A percentile compares a stretch with the other conserved stretches of the same genome.
Evolutionary conservation across 176 grass and related monocot species (phyloP).

Genomic region (Bolboschoenus planiculmis): DNA sequence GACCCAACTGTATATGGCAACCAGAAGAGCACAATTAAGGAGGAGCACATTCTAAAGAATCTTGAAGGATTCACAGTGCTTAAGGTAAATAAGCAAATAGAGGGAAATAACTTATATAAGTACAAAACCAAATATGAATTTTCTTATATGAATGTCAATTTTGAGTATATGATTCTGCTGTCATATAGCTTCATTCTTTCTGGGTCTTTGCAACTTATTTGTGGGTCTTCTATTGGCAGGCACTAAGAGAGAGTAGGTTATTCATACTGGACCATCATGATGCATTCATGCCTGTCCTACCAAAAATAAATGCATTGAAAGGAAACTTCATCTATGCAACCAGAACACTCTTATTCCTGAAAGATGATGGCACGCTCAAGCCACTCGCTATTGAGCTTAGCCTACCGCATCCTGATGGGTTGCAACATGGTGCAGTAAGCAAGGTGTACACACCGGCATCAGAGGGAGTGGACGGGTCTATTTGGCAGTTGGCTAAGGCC

Average conservation of each 20-base stretch:
- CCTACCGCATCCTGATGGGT: conserved; percentile 36
- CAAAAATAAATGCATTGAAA: conserved; percentile 47
- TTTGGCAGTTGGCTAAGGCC: conserved; percentile 94
- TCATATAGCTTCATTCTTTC: not conserved
- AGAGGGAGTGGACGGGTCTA: conserved; percentile 25
- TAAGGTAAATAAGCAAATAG: conserved; percentile 26
- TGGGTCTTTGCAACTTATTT: not conserved
- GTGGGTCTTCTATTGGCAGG: conserved; percentile 39
- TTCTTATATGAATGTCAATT: not conserved
- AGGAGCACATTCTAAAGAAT: conserved; percentile 49
- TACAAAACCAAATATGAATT: not conserved
- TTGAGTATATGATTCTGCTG: not conserved
- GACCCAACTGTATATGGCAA: conserved; percentile 50
- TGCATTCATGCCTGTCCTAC: conserved; percentile 64
- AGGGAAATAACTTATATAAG: not conserved
- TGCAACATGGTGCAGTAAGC: conserved; percentile 36
- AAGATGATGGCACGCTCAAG: conserved; percentile 60
- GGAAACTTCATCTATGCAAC: conserved; percentile 68
- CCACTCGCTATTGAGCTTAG: conserved; percentile 77
- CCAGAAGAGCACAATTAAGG: conserved; percentile 74
- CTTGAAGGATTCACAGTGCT: conserved; percentile 54
- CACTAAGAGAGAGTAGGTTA: conserved; percentile 50
- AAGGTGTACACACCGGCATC: conserved; percentile 54
- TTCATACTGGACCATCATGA: conserved; percentile 93
- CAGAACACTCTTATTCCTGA: conserved; percentile 65